A percentile compares a stretch with the other conserved stretches of the same genome.
phyloP scores from a whole-genome alignment of 805 yeast genomes.

The Nakazawaea wyomingensis region DNA sequence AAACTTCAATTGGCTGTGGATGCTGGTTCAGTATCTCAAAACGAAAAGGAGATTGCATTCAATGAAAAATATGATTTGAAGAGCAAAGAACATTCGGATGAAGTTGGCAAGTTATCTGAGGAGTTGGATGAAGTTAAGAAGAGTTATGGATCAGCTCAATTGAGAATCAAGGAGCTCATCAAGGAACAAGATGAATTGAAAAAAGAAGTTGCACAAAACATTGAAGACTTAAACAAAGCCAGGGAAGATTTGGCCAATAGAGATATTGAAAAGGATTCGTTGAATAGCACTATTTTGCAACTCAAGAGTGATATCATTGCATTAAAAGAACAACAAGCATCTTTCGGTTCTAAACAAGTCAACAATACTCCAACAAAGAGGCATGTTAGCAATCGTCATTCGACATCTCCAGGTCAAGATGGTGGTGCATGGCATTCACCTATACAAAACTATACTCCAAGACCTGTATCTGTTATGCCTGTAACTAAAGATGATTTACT shows the following conservation, averaged over 20 bases:
- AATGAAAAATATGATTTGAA: conserved; percentile 39
- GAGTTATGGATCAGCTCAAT: conserved; percentile 53
- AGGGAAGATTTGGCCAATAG: conserved; percentile 53
- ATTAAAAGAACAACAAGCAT: conserved; percentile 24
- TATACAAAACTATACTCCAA: conserved; percentile 37
- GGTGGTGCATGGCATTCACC: conserved; percentile 28
- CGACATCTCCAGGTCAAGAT: conserved; percentile 16
- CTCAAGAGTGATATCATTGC: conserved; percentile 37
- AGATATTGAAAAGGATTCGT: conserved; percentile 60
- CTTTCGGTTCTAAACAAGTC: conserved; percentile 3
- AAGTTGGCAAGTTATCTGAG: conserved; percentile 43
- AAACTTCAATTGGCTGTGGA: conserved; percentile 45
- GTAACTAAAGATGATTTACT: conserved; percentile 46
- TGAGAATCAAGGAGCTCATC: conserved; percentile 54
- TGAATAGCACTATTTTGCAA: conserved; percentile 56
- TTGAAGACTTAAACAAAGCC: conserved; percentile 58
- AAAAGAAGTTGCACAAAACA: conserved; percentile 54
- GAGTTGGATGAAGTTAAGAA: conserved; percentile 51
- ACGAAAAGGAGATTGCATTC: conserved; percentile 50
- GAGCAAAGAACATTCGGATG: conserved; percentile 42
- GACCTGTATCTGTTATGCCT: conserved; percentile 61
- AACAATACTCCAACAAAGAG: conserved; percentile 14
- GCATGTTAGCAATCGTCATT: conserved; percentile 22
- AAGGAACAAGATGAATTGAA: conserved; percentile 58
- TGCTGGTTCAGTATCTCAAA: conserved; percentile 48